Percentiles rank a stretch among this genome's conserved stretches.
Evolutionary conservation across 495 filamentous ascomycete species (phyloP).

Genomic region (Aspergillus diversus): DNA sequence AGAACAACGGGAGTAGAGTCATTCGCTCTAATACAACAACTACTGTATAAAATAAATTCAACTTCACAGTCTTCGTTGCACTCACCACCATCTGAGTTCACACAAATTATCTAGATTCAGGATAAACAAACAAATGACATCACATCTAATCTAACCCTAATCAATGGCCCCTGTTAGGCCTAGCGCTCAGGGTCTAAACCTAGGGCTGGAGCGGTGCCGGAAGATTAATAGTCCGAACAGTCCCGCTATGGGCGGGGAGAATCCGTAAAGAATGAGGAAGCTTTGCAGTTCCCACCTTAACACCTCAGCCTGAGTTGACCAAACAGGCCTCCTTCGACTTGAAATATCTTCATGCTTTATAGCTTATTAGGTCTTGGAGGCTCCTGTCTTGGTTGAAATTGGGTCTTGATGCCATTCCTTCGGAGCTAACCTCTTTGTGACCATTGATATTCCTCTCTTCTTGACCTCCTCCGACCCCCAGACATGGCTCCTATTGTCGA

Average conservation of each 20-base stretch:
- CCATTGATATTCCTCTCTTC: conserved; percentile 7
- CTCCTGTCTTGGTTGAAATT: conserved; percentile 10
- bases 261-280: conserved; percentile 19
- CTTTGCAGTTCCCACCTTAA: conserved; percentile 8
- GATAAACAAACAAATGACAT: conserved; percentile 2
- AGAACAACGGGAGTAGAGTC: too few relatives aligned
- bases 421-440: neutral
- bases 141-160: conserved; percentile 29
- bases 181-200: conserved; percentile 33
- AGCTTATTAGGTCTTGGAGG: conserved; percentile 5
- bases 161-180: conserved; percentile 14
- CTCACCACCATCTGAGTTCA: too few relatives aligned
- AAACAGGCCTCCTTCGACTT: conserved; percentile 12
- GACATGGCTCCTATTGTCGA: conserved; percentile 54
- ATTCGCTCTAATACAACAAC: too few relatives aligned
- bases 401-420: conserved; percentile 12
- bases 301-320: conserved; percentile 7
- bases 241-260: conserved; percentile 35
- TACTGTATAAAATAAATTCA: too few relatives aligned
- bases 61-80: too few relatives aligned
- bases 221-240: conserved; percentile 29
- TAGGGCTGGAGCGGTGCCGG: conserved; percentile 36
- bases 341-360: neutral
- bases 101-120: neutral
- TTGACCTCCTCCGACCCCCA: conserved; percentile 10